Evolutionary conservation across 257 asterid species (phyloP).

Genomic region (Solanum lycopersicoides): DNA sequence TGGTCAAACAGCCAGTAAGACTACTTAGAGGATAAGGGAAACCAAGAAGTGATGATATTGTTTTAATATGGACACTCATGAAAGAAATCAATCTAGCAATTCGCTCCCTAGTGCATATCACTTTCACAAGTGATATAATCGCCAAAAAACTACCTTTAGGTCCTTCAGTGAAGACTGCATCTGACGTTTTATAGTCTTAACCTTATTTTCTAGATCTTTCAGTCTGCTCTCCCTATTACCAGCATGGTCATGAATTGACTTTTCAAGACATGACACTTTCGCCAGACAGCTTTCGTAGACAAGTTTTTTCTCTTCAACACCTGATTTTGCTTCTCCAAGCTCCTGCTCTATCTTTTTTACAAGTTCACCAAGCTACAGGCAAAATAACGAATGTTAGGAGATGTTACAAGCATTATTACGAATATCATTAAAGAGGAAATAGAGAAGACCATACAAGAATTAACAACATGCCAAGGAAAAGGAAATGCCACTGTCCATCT

Average conservation of each 20-base stretch:
- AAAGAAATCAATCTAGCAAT: not conserved
- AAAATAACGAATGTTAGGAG: not conserved
- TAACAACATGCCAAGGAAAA: not conserved
- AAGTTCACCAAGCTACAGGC: conserved; percentile 68
- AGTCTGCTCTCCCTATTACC: conserved; percentile 79
- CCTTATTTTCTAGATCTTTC: conserved; percentile 72
- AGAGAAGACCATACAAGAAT: not conserved
- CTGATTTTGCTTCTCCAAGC: conserved; percentile 60
- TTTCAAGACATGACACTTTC: conserved; percentile 69
- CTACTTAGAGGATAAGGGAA: not conserved
- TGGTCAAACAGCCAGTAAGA: not conserved
- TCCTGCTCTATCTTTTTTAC: conserved; percentile 75
- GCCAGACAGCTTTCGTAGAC: conserved; percentile 48
- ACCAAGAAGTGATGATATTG: not conserved
- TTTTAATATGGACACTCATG: not conserved
- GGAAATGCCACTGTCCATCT: not conserved
- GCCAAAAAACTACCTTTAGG: conserved; percentile 48
- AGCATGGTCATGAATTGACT: conserved; percentile 64
- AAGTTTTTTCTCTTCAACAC: conserved; percentile 51
- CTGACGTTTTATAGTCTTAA: conserved; percentile 53
- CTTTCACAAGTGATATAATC: not conserved
- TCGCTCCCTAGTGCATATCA: not conserved
- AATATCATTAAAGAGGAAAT: not conserved
- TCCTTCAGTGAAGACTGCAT: conserved; percentile 72
- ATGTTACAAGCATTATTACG: not conserved